Evolutionary conservation across 305 asterid genomes (phyloP), one percentile per base, ranked within the genome.

Genomic region (Solanum chacoense): DNA sequence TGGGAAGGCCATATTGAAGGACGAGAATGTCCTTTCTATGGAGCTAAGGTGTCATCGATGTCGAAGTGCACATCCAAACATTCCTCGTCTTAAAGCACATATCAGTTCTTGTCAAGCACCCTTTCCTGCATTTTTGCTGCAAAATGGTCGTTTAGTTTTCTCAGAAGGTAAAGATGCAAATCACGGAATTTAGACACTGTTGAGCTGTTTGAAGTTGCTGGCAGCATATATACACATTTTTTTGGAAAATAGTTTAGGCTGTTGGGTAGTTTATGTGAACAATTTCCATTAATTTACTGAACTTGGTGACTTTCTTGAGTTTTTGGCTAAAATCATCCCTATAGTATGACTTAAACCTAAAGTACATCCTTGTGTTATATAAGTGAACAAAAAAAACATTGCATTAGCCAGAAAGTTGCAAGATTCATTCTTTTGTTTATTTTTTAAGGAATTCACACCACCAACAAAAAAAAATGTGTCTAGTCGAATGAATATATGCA

Each of bases 11-110:
- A 35, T 89, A 0, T 26, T 90, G 63, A 91, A 87, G 88, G 91
- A 90, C 22, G 91, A 92, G 45, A 93, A 89, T 87, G 72, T 79
- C 69, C 91, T 90, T 31, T 87, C 87, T 16, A 93, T 90, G 98
- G 99, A 94, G 90, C 72, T 96, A 91, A 93, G 99, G 10, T 97
- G 99, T 92, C 94, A 95, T 90, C 91, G 98, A 76, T 97, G 99
- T 93, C 91, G 89, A 87, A 96, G 98, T 89, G 99, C 92, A 45
- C 98, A 96, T 88, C 99, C 98, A 3, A 96, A 93, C 92, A 87
- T 96, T 65, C 99, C 98, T 63, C 95, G 95, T 5, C 95, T 97
- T 38, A 96, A 93, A 91, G 88, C 93, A 28, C 99, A 97, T 88
- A 90, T 95, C 20, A 87, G 92, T 91, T 91, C 94, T 86, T 97